These are phyloP conservation scores for Mycosphaerella arachidis DNA, from an alignment of 2,329 filamentous ascomycete genomes.

Conservation along the genomic window DNA sequence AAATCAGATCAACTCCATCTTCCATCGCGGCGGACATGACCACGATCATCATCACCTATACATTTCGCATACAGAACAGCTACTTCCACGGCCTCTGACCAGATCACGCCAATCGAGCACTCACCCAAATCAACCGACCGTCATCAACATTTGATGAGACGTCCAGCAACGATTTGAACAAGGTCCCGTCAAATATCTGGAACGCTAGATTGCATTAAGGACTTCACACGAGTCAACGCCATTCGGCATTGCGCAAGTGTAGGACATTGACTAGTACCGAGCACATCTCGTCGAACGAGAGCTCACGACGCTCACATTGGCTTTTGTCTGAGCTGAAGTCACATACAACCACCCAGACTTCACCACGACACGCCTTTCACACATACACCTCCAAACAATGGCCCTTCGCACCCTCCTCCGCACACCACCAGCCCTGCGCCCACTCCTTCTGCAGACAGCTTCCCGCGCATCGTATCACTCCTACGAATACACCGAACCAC, in stretches of 20 bases:
- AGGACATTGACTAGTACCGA: neutral
- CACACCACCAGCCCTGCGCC: slow-evolving; percentile 23
- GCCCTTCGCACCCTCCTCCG: slow-evolving; percentile 27
- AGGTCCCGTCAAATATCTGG: neutral
- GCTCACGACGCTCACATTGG: neutral
- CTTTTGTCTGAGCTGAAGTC: neutral
- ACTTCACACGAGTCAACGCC: neutral
- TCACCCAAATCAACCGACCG: neutral
- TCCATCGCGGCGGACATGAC: neutral
- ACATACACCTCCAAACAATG: slow-evolving; percentile 8
- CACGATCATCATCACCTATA: neutral
- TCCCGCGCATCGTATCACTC: slow-evolving; percentile 60
- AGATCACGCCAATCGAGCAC: too few species aligned
- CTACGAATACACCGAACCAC: slow-evolving; percentile 59
- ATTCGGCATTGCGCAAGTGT: neutral
- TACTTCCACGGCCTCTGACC: too few species aligned
- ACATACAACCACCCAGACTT: neutral
- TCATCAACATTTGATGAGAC: neutral
- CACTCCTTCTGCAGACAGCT: slow-evolving; percentile 23
- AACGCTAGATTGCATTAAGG: neutral
- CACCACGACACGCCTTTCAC: neutral
- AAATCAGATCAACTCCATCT: neutral
- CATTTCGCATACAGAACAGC: neutral
- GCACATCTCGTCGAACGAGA: neutral
- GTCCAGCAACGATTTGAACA: neutral